Conservation (phyloP, 1,284 basidiomycete genomes). For the Malassezia obtusa region DNA sequence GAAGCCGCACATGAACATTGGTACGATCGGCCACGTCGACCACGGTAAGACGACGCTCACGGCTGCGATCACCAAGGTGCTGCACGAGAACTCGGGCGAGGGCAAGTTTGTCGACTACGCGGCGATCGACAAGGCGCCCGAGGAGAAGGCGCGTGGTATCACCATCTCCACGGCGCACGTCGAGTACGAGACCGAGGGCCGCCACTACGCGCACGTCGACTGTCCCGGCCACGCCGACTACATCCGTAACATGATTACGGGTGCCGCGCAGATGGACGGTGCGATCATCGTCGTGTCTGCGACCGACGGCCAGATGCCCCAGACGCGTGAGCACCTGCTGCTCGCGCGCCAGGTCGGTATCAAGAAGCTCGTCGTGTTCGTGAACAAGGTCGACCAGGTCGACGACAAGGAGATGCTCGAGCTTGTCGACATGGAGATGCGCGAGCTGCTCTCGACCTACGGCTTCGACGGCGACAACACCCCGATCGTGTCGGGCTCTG, state of each 20-base stretch:
- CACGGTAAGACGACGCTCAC: slow-evolving; percentile 77
- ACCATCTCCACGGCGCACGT: slow-evolving; percentile 83
- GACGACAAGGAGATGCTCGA: slow-evolving; percentile 97
- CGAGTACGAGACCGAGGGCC: slow-evolving; percentile 80
- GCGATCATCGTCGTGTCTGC: slow-evolving; percentile 72
- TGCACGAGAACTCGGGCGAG: slow-evolving; percentile 62
- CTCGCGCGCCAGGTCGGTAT: slow-evolving; percentile 97
- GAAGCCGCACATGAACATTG: slow-evolving; percentile 81
- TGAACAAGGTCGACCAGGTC: slow-evolving; percentile 98
- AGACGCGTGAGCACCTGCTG: slow-evolving; percentile 94
- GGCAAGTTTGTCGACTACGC: slow-evolving; percentile 96
- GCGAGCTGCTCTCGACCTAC: slow-evolving; percentile 74
- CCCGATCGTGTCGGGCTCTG: slow-evolving; percentile 92
- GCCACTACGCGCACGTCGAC: slow-evolving; percentile 99
- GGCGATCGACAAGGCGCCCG: slow-evolving; percentile 99
- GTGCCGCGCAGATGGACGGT: slow-evolving; percentile 92
- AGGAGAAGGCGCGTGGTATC: slow-evolving; percentile 98
- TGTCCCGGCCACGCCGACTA: slow-evolving; percentile 62
- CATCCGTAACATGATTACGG: slow-evolving; percentile 88
- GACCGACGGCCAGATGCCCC: slow-evolving; percentile 99
- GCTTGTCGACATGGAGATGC: slow-evolving; percentile 99
- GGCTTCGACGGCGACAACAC: slow-evolving; percentile 95
- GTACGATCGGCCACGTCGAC: slow-evolving; percentile 51
- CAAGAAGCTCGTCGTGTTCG: slow-evolving; percentile 96
- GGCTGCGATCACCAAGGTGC: slow-evolving; percentile 94